phyloP scores from a whole-genome alignment of 2,329 filamentous ascomycete genomes.

The Cylindrodendrum hubeiense region DNA sequence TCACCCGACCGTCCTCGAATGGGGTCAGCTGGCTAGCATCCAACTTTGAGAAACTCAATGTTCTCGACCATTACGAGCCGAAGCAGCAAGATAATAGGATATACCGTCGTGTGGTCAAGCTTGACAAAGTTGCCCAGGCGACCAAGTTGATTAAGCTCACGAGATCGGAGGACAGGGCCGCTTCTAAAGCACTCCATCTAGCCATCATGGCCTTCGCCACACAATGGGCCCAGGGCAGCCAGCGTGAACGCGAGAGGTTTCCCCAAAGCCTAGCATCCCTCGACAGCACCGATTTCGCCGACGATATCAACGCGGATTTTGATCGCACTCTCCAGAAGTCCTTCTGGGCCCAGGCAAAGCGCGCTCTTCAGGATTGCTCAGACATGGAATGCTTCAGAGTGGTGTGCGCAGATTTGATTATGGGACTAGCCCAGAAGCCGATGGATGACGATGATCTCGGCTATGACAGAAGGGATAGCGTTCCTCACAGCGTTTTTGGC shows the following conservation, averaged over 20 bases:
- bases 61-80: constrained; percentile 39
- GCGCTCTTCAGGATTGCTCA: constrained; percentile 51
- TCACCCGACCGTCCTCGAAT: constrained; percentile 38
- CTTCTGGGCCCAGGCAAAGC: constrained; percentile 54
- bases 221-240: constrained; percentile 55
- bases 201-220: constrained; percentile 66
- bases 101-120: constrained; percentile 61
- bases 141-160: constrained; percentile 56
- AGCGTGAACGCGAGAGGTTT: constrained; percentile 43
- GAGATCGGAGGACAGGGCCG: constrained; percentile 56
- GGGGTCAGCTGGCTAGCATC: constrained; percentile 45
- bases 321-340: constrained; percentile 53
- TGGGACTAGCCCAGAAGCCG: constrained; percentile 54
- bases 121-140: constrained; percentile 58
- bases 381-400: constrained; percentile 56
- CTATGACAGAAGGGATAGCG: constrained; percentile 26
- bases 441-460: constrained; percentile 41
- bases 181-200: constrained; percentile 59
- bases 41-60: constrained; percentile 42
- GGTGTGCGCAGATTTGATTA: constrained; percentile 55
- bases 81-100: constrained; percentile 56
- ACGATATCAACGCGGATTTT: constrained; percentile 50
- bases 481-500: constrained; percentile 28
- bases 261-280: constrained; percentile 38
- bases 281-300: constrained; percentile 39